Conservation (phyloP, 805 yeast species). For the Teunomyces pallodes region DNA sequence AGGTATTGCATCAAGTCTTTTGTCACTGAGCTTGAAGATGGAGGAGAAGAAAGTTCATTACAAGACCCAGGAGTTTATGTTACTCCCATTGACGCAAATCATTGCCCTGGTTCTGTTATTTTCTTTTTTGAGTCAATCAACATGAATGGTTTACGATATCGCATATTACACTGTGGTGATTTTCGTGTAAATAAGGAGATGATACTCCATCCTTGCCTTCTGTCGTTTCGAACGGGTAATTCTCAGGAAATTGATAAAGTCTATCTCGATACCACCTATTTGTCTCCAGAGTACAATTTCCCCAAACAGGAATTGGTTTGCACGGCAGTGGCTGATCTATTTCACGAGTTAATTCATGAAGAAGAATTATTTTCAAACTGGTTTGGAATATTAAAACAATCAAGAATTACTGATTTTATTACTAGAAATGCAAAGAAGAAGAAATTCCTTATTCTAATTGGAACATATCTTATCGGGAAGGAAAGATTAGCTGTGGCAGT, state of each 20-base stretch:
- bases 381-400: conserved; percentile 35
- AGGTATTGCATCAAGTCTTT: conserved; percentile 29
- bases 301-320: conserved; percentile 77
- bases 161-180: conserved; percentile 86
- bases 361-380: conserved; percentile 24
- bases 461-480: conserved; percentile 91
- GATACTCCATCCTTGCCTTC: conserved; percentile 36
- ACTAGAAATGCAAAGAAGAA: conserved; percentile 22
- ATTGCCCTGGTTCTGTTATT: conserved; percentile 93
- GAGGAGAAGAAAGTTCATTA: conserved; percentile 13
- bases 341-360: conserved; percentile 31
- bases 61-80: conserved; percentile 45
- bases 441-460: conserved; percentile 62
- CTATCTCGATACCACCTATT: conserved; percentile 88
- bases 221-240: conserved; percentile 14
- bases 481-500: conserved; percentile 75
- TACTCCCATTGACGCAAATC: conserved; percentile 79
- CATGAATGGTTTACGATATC: conserved; percentile 17
- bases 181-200: conserved; percentile 67
- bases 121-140: conserved; percentile 60
- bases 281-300: conserved; percentile 70
- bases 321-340: conserved; percentile 53
- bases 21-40: conserved; percentile 10
- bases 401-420: conserved; percentile 39
- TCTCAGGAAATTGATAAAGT: conserved; percentile 48